Conservation (phyloP, 306 rosid genomes). For the Trichosanthes cucumerina region DNA sequence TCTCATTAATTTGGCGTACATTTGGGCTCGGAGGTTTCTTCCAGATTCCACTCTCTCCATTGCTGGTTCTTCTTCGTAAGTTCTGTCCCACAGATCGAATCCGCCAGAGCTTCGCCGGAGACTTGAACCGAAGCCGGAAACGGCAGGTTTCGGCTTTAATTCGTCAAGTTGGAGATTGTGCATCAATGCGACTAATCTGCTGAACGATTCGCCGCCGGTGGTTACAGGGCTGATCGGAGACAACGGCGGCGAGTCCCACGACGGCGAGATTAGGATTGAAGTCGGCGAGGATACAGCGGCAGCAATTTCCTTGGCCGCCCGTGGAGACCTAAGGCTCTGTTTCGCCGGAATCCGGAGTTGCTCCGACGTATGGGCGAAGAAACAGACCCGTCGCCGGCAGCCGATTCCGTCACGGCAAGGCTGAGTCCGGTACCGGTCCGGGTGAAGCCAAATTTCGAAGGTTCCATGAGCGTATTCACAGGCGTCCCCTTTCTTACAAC, state of each 20-base stretch:
- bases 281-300: slow-evolving; percentile 20
- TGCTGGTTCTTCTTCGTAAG: slow-evolving; percentile 40
- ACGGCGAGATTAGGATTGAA: slow-evolving; percentile 17
- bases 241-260: slow-evolving; percentile 44
- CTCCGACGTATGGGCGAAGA: slow-evolving; percentile 75
- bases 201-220: slow-evolving; percentile 18
- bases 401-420: slow-evolving; percentile 63
- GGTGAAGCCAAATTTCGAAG: slow-evolving; percentile 93
- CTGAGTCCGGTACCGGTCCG: slow-evolving; percentile 79
- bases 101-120: neutral
- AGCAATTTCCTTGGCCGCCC: slow-evolving; percentile 2
- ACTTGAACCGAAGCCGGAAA: slow-evolving; percentile 8
- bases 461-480: slow-evolving; percentile 93
- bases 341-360: slow-evolving; percentile 45
- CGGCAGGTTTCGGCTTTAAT: slow-evolving; percentile 9
- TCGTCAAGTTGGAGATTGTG: slow-evolving; percentile 28
- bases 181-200: slow-evolving; percentile 35
- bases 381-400: slow-evolving; percentile 71
- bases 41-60: slow-evolving; percentile 95
- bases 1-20: slow-evolving; percentile 54
- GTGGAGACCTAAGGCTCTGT: slow-evolving; percentile 16
- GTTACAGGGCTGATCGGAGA: slow-evolving; percentile 27
- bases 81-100: slow-evolving; percentile 28
- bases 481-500: slow-evolving; percentile 50
- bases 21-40: slow-evolving; percentile 50